phyloP scores from a whole-genome alignment of 2,329 filamentous ascomycete genomes.

The Colletotrichum destructivum region DNA sequence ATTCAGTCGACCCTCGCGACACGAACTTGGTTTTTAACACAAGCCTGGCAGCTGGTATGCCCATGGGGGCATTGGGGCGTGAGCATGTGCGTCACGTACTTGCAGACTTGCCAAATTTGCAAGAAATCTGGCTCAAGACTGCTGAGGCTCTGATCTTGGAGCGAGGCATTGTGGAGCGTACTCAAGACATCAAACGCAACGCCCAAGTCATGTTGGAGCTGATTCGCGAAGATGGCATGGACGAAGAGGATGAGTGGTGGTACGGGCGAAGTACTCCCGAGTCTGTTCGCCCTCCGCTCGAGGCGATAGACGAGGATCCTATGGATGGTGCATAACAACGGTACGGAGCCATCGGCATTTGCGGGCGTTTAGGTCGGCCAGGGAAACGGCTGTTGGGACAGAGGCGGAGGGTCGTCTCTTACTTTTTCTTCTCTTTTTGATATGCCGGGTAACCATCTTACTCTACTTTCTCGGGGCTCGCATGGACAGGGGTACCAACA shows the following conservation, averaged over 20 bases:
- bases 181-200: conserved; percentile 75
- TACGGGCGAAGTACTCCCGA: conserved; percentile 69
- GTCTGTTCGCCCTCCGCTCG: conserved; percentile 67
- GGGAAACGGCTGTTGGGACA: conserved; percentile 15
- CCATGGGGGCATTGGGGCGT: conserved; percentile 69
- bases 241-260: conserved; percentile 75
- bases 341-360: conserved; percentile 40
- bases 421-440: background rate
- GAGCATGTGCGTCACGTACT: conserved; percentile 68
- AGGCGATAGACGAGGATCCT: conserved; percentile 68
- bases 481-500: conserved; percentile 28
- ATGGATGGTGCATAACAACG: conserved; percentile 48
- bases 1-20: conserved; percentile 15
- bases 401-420: background rate
- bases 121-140: conserved; percentile 74
- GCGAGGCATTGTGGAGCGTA: conserved; percentile 69
- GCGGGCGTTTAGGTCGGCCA: conserved; percentile 40
- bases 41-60: conserved; percentile 73
- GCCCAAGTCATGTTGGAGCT: conserved; percentile 74
- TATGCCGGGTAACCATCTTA: background rate
- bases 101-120: conserved; percentile 69
- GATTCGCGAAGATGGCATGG: conserved; percentile 73
- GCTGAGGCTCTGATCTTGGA: conserved; percentile 75
- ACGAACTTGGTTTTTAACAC: conserved; percentile 66
- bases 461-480: conserved; percentile 26